A percentile compares a stretch with the other conserved stretches of the same genome.
Conservation (phyloP, 768 basidiomycete genomes). For the Suillus luteus region DNA sequence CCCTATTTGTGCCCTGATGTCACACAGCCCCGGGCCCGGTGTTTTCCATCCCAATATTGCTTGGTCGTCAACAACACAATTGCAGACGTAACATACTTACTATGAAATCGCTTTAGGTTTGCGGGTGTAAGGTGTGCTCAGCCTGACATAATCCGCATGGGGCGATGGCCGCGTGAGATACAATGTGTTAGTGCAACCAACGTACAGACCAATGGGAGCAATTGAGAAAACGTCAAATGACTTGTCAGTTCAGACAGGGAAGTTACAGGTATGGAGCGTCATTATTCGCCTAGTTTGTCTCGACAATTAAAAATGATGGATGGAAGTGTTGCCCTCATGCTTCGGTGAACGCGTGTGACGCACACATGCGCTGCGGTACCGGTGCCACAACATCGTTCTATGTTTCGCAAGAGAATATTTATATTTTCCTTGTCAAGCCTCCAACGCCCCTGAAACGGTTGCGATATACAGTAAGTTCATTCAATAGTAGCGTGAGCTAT, state of each 20-base stretch:
- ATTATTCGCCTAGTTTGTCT: neutral
- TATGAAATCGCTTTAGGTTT: neutral
- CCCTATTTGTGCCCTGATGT: no score
- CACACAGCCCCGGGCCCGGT: no score
- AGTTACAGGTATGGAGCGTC: neutral
- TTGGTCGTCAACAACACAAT: neutral
- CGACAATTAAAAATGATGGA: neutral
- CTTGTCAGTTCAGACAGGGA: slow-evolving; percentile 4
- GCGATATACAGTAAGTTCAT: neutral
- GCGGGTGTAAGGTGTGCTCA: neutral
- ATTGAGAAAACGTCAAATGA: neutral
- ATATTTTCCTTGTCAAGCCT: neutral
- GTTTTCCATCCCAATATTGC: neutral
- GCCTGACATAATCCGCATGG: neutral
- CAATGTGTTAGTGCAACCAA: neutral
- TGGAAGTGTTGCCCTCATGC: neutral
- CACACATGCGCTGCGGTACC: neutral
- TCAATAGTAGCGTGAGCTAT: slow-evolving; percentile 1
- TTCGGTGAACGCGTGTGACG: slow-evolving; percentile 2
- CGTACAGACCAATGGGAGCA: neutral
- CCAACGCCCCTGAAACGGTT: neutral
- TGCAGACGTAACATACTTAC: neutral
- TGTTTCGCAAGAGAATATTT: neutral
- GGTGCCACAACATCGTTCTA: neutral
- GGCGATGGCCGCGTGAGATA: slow-evolving; percentile 8